Evolutionary conservation across 495 filamentous ascomycete genomes (phyloP).

Genomic region (Cudoniella acicularis): DNA sequence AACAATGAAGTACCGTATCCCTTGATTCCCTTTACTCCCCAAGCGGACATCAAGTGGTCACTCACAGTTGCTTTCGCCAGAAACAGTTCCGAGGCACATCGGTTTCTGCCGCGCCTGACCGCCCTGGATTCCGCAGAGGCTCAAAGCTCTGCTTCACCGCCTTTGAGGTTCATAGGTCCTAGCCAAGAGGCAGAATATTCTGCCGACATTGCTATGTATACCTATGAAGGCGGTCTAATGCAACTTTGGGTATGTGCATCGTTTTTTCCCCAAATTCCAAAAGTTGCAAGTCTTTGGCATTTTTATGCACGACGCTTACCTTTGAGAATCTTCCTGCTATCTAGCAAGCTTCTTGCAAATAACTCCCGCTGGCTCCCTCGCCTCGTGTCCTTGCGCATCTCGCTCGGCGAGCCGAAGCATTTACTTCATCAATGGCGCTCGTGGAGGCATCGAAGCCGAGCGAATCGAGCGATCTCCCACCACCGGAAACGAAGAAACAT

Average conservation of each 20-base stretch:
- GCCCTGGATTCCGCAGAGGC: neutral
- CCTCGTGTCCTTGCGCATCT: conserved; percentile 56
- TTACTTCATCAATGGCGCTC: conserved; percentile 52
- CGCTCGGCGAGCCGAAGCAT: conserved; percentile 47
- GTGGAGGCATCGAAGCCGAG: conserved; percentile 35
- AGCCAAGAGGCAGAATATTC: no score
- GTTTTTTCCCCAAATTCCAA: no score
- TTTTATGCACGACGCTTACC: neutral
- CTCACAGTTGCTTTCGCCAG: no score
- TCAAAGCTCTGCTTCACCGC: no score
- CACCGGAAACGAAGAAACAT: conserved; percentile 31
- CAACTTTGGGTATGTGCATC: no score
- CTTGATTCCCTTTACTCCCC: no score
- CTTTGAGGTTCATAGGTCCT: no score
- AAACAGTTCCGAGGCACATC: neutral
- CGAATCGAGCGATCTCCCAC: conserved; percentile 24
- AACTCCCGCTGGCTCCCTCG: conserved; percentile 55
- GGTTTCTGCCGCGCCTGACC: neutral
- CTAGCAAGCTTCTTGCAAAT: neutral
- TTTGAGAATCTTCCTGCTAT: neutral
- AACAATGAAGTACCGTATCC: neutral
- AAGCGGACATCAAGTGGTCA: no score
- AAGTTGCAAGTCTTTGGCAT: neutral
- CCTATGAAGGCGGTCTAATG: no score
- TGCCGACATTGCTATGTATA: no score